These are phyloP conservation scores for Pleurotus salmoneostramineus DNA, from an alignment of 768 basidiomycete genomes.

Conservation along the genomic window DNA sequence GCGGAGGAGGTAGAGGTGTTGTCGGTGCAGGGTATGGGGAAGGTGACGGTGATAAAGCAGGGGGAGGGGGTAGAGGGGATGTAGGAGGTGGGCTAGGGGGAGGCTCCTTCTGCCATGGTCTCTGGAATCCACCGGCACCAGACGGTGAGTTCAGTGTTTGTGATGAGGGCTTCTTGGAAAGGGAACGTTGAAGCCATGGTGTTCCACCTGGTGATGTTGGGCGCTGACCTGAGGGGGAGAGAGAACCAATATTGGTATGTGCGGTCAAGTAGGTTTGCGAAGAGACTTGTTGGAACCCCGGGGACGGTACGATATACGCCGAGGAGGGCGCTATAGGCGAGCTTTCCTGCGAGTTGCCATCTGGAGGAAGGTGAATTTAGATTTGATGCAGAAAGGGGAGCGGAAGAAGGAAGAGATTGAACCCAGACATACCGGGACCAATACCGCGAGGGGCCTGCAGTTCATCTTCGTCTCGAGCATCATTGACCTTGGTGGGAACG, in stretches of 20 bases:
- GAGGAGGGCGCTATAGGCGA: constrained; percentile 6
- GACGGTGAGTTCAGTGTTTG: background rate
- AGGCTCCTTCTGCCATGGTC: constrained; percentile 18
- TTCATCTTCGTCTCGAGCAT: background rate
- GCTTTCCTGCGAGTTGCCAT: background rate
- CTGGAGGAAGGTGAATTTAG: too few species aligned
- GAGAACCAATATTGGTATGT: background rate
- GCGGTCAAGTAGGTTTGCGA: background rate
- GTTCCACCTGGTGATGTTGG: constrained; percentile 1
- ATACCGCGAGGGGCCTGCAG: background rate
- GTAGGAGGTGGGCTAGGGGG: constrained; percentile 49
- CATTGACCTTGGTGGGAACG: too few species aligned
- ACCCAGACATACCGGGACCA: background rate
- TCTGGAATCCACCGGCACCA: constrained; percentile 5
- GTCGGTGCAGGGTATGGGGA: background rate
- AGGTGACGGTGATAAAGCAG: constrained; percentile 11
- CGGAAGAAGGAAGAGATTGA: background rate
- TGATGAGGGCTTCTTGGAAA: background rate
- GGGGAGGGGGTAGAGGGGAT: constrained; percentile 37
- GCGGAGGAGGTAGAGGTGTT: background rate
- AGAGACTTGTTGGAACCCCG: background rate
- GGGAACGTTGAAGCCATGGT: background rate
- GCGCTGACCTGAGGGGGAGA: background rate
- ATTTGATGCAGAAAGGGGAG: too few species aligned
- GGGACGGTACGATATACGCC: constrained; percentile 11